phyloP scores from a whole-genome alignment of 768 basidiomycete genomes.

The Phaeotremella skinneri region DNA sequence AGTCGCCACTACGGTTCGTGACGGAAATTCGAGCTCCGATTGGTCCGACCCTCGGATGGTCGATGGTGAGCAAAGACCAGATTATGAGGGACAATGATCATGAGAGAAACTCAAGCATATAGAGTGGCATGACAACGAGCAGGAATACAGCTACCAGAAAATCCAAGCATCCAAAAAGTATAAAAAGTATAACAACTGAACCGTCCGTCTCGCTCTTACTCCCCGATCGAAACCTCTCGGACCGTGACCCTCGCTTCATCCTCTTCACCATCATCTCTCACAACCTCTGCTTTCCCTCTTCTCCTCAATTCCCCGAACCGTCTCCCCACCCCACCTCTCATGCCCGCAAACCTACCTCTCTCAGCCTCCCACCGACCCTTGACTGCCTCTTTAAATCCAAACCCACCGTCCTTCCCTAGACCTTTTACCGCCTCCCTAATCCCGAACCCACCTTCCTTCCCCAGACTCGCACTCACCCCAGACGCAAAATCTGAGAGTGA shows the following conservation, averaged over 20 bases:
- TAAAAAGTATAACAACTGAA: neutral
- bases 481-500: slow-evolving; percentile 21
- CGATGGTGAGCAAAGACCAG: too few species aligned
- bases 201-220: neutral
- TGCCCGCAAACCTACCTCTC: slow-evolving; percentile 22
- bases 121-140: too few species aligned
- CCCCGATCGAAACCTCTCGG: neutral
- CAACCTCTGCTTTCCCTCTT: neutral
- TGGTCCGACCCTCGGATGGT: too few species aligned
- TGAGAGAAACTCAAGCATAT: too few species aligned
- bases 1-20: too few species aligned
- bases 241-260: neutral
- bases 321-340: slow-evolving; percentile 1
- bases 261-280: too few species aligned
- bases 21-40: too few species aligned
- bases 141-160: too few species aligned
- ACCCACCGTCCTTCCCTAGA: neutral
- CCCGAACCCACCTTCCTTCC: slow-evolving; percentile 9
- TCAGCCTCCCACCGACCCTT: slow-evolving; percentile 39
- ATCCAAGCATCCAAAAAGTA: neutral
- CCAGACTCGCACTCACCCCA: neutral
- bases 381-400: slow-evolving; percentile 43
- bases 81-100: too few species aligned
- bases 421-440: slow-evolving; percentile 31
- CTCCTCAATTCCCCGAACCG: neutral